Evolutionary conservation across 2,329 filamentous ascomycete genomes (phyloP), one percentile per base, ranked within the genome.

Genomic region (Geosmithia putterillii): DNA sequence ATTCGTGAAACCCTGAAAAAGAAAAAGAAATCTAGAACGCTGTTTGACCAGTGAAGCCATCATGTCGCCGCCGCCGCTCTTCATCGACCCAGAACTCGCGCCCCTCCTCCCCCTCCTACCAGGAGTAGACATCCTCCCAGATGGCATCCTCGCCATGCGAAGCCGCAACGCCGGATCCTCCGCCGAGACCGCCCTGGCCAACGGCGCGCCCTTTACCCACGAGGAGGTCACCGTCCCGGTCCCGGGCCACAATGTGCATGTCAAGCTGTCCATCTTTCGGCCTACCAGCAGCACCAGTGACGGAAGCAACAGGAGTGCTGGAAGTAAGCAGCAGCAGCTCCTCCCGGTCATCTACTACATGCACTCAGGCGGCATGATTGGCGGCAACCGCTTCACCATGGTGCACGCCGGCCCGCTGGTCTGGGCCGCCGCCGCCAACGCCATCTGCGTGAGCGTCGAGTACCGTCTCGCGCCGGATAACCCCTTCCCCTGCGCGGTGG

Each of bases 381-480:
- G 46, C 40, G 51, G 50, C 10, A 51, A 51, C 42, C 47, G 51
- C 38, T 54, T 54, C 45, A 47, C 48, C 15, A 12, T 12, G 4
- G 47, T 48, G 17, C 41, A 49, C 35, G 47, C 47, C 28, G 48
- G 51, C 14, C 44, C 49, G 10, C 42, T 55, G 18, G 44, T 44
- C 20, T 50, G 46, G 46, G 47, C 48, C 4, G 44, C 42, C 18
- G 46, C 46, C 18, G 42, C 47, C 8, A 47, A 43, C 37, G 51
- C 51, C 35, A 45, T 53, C 10, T 48, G 51, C 40, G 44, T 57
- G 41, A 50, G 46, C 9, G 52, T 53, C 43, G 53, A 54, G 44
- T 56, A 55, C 48, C 50, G 54, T 9, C 50, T 52, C 2, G 48
- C 52, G 18, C 55, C 55, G 1, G 53, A 57, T 42, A 43, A 50